Base-by-base conservation (phyloP, 2,329 filamentous ascomycete species). In the Exserohilum rostratum region DNA sequence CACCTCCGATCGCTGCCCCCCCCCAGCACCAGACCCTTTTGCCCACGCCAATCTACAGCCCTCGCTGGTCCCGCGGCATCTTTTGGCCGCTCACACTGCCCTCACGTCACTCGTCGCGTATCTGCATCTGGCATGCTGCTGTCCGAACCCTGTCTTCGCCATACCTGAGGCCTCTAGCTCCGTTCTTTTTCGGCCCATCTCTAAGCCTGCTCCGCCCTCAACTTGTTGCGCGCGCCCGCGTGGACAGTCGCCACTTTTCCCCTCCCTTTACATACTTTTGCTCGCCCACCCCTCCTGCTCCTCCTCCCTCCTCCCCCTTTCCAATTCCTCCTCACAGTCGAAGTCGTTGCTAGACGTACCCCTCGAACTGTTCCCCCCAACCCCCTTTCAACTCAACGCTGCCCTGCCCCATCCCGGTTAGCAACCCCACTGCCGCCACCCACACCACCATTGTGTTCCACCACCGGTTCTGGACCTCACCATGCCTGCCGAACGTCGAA, bases 401-500 rank as follows among this genome's bases (percentile, higher is more conserved):
- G 46, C 51, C n/a, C 9, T 22, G 22, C n/a, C 27, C 37, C 17
- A 40, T 44, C 42, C 29, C 13, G 40, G 47, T 42, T 35, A 53
- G 35, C 50, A 43, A 53, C 50, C 50, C 54, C 51, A 60, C 22
- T 27, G 38, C 20, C 22, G 22, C 38, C 51, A 61, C 56, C 33
- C 55, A 50, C 39, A 44, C 40, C 42, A 33, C 46, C 22, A 25
- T 12, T 18, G 31, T 12, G 20, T 10, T 18, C 44, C 27, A 44
- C 40, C 35, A 40, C 40, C 6, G 35, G 38, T 33, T 37, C 22
- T 50, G 22, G 30, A 45, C 17, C 33, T 50, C 48, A 70, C 40
- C 51, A 76, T 79, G 73, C 77, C 78, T 72, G 72, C 76, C 64
- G 62, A 76, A 70, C 51, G 66, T 66, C 57, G 74, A 46, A 69